Conservation (phyloP, 2,329 filamentous ascomycete genomes). For the Penicillium expansum region DNA sequence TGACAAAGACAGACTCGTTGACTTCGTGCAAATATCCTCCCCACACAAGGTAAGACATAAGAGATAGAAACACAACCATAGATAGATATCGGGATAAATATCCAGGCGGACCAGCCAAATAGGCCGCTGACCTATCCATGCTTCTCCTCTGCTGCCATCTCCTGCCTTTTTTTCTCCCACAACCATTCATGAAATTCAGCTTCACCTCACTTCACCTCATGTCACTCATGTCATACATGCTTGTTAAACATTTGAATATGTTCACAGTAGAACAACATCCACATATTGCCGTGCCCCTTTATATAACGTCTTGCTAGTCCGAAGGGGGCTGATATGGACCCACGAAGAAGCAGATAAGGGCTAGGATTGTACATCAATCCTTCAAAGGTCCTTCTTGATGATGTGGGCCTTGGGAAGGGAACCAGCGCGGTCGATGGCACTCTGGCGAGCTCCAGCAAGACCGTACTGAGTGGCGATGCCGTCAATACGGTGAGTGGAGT, state of each 20-base stretch:
- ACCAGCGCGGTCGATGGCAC: constrained; percentile 39
- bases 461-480: constrained; percentile 68
- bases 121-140: constrained; percentile 5
- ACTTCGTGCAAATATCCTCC: constrained; percentile 7
- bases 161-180: background rate
- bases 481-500: constrained; percentile 77
- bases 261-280: constrained; percentile 4
- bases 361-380: background rate
- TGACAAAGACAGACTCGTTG: constrained; percentile 10
- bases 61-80: constrained; percentile 1
- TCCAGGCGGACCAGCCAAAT: constrained; percentile 7
- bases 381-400: constrained; percentile 30
- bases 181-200: background rate
- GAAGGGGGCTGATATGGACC: background rate
- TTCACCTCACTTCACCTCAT: constrained; percentile 2
- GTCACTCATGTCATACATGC: constrained; percentile 7
- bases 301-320: background rate
- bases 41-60: background rate
- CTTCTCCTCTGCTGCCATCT: background rate
- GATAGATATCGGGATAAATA: background rate
- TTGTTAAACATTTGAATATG: constrained; percentile 1
- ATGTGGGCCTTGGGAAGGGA: constrained; percentile 37
- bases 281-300: background rate
- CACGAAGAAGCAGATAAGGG: background rate
- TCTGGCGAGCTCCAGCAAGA: constrained; percentile 63